phyloP scores from a whole-genome alignment of 345 rosid species.

The Garcia nutans region DNA sequence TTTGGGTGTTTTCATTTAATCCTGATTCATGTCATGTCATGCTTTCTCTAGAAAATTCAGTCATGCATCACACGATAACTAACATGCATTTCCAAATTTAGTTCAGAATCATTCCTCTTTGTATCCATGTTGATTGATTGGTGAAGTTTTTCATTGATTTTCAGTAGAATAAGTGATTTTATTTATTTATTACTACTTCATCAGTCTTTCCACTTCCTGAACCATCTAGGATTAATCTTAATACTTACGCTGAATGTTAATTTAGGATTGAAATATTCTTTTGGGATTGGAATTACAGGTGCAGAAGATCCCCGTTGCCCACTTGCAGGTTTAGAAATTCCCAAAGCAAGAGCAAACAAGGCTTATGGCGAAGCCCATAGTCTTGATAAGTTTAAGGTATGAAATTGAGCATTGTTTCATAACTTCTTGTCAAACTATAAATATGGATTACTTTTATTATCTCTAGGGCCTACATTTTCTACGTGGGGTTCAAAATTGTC shows the following conservation, averaged over 20 bases:
- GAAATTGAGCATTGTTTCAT: background rate
- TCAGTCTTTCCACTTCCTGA: too few species aligned
- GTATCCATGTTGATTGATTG: too few species aligned
- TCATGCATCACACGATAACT: background rate
- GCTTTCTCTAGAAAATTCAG: background rate
- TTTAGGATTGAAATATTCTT: background rate
- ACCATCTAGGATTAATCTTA: background rate
- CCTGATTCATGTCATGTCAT: background rate
- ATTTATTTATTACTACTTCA: background rate
- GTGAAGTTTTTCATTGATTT: too few species aligned
- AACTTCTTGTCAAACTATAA: too few species aligned
- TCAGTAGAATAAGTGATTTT: too few species aligned
- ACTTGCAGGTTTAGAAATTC: constrained; percentile 54
- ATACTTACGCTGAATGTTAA: background rate
- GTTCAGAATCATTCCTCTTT: too few species aligned
- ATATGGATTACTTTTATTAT: too few species aligned
- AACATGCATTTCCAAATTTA: too few species aligned
- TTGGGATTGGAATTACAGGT: constrained; percentile 40
- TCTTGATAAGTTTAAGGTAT: constrained; percentile 52
- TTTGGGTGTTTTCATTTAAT: background rate
- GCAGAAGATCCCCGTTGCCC: constrained; percentile 86
- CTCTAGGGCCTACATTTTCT: too few species aligned
- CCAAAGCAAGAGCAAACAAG: constrained; percentile 41
- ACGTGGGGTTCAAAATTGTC: too few species aligned
- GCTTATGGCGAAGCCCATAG: constrained; percentile 44